phyloP scores from a whole-genome alignment of 2,329 filamentous ascomycete genomes.

The Fusarium lyarnte region DNA sequence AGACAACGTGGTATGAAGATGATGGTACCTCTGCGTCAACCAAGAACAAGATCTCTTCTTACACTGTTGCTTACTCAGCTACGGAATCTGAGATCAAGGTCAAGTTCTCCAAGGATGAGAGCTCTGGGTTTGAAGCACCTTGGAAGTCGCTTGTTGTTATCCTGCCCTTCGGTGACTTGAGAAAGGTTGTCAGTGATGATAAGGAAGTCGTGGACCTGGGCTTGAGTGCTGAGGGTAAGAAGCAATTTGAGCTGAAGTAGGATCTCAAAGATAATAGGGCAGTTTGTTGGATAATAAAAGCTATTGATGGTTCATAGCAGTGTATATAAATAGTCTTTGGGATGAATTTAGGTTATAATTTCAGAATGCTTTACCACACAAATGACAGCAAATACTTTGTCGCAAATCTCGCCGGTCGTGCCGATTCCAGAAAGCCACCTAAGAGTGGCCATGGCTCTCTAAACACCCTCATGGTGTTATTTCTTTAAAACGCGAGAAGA shows the following conservation, averaged over 20 bases:
- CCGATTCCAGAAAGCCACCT: no score
- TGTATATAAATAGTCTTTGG: no score
- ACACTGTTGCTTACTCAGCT: conserved; percentile 43
- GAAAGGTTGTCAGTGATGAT: background rate
- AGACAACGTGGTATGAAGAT: conserved; percentile 51
- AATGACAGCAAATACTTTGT: no score
- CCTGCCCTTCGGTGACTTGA: conserved; percentile 46
- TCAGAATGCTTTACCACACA: no score
- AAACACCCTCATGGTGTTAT: no score
- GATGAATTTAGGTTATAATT: rapidly evolving
- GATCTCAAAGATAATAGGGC: background rate
- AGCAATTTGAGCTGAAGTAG: background rate
- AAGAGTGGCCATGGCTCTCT: no score
- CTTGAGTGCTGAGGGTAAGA: background rate
- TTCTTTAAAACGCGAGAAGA: no score
- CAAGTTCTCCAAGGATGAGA: conserved; percentile 44
- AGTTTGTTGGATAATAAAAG: background rate
- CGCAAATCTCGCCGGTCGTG: no score
- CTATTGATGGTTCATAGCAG: background rate
- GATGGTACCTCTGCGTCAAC: conserved; percentile 48
- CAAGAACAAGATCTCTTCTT: conserved; percentile 48
- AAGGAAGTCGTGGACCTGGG: background rate
- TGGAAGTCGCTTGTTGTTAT: conserved; percentile 48
- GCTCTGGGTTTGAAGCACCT: conserved; percentile 46
- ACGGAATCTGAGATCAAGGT: conserved; percentile 38